Evolutionary conservation across 257 asterid genomes (phyloP), one percentile per base, ranked within the genome.

Genomic region (Solanum rostratum): DNA sequence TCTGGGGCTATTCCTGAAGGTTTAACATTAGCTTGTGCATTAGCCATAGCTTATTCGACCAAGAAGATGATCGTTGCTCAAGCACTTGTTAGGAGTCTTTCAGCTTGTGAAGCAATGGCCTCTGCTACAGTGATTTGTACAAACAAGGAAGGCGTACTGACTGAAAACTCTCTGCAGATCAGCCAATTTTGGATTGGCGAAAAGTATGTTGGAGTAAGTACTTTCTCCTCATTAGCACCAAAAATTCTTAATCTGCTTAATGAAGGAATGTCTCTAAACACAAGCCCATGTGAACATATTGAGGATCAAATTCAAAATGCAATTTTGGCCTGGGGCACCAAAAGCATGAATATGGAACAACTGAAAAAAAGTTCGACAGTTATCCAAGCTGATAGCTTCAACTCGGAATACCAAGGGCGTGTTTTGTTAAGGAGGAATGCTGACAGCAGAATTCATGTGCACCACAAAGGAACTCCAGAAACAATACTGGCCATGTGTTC

Each of bases 1-100:
- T 90, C 91, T 2, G 93, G 91, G 62, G 91, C 98, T 10, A 89
- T 92, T 14, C 97, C 98, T 0, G 97, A 94, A 80, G 98, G 97
- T 1, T 84, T 93, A 81, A 90, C 92, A 0, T 84, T 94, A 24
- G 98, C 97, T 0, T 92, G 92, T 59, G 89, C 94, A 5, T 80
- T 91, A 39, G 87, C 92, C 10, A 88, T 92, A 12, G 97, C 96
- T 24, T 92, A 88, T 70, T 91, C 96, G 11, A 90, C 90, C 87
- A 90, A 91, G 69, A 86, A 89, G n/a, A 92, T 93, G 96, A 88
- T 87, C 83, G 90, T 78, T 3, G 92, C 92, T 81, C 89, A 90
- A 18, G 97, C 93, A 1, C 89, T 90, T 88, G 97, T 94, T 71
- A 88, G 96, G 74, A 94, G 91, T 80, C 95, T 92, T 52, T 89